These are phyloP conservation scores for Globisporangium alternatum DNA, from an alignment of 352 stramenopile genomes.

Conservation along the genomic window DNA sequence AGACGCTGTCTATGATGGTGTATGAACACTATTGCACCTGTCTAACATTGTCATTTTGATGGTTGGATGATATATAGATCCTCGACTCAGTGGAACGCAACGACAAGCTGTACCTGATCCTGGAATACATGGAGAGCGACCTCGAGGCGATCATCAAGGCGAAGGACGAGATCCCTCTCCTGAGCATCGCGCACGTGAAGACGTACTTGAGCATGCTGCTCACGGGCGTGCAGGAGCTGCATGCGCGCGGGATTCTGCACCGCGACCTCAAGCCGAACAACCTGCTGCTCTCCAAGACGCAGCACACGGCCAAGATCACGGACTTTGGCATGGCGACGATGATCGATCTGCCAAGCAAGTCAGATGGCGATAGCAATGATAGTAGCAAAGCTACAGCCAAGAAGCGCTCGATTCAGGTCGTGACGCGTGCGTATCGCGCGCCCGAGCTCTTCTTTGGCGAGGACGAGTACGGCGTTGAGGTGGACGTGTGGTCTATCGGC, in stretches of 20 bases:
- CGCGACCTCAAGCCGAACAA: slow-evolving; percentile 86
- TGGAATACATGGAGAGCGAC: slow-evolving; percentile 83
- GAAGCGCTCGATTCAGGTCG: slow-evolving; percentile 66
- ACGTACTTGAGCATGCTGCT: slow-evolving; percentile 70
- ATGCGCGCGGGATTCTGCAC: slow-evolving; percentile 57
- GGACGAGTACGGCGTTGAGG: slow-evolving; percentile 48
- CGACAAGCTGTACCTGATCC: slow-evolving; percentile 66
- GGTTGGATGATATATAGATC: slow-evolving; percentile 24
- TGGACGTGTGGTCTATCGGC: slow-evolving; percentile 79
- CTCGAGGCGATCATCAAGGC: slow-evolving; percentile 56
- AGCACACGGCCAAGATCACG: slow-evolving; percentile 60
- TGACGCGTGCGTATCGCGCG: slow-evolving; percentile 68
- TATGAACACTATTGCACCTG: background rate
- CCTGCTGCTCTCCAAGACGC: slow-evolving; percentile 47
- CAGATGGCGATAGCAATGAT: slow-evolving; percentile 21
- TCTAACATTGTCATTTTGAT: slow-evolving; percentile 3
- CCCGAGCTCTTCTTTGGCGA: slow-evolving; percentile 81
- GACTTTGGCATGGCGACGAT: slow-evolving; percentile 79
- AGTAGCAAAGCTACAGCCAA: slow-evolving; percentile 12
- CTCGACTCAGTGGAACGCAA: slow-evolving; percentile 53
- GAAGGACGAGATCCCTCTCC: slow-evolving; percentile 29
- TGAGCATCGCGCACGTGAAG: slow-evolving; percentile 59
- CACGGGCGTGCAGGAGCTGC: slow-evolving; percentile 54
- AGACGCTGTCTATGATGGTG: background rate
- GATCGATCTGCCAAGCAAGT: slow-evolving; percentile 14